Conservation (phyloP, 495 filamentous ascomycete species). For the Hypoxylon rickii region DNA sequence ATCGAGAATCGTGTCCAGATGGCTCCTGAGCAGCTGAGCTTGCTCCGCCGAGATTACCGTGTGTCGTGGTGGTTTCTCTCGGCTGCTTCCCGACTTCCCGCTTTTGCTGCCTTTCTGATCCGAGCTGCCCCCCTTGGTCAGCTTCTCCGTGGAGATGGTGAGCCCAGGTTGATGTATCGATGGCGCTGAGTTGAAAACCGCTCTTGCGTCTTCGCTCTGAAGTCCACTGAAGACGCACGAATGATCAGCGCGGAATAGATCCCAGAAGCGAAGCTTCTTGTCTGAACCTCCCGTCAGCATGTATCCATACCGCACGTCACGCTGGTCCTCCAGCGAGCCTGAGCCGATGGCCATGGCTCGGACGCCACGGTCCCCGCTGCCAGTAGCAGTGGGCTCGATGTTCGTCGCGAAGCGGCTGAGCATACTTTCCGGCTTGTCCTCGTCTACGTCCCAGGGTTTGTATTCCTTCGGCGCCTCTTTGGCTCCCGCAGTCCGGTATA, state of each 20-base stretch:
- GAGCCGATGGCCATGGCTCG: constrained; percentile 61
- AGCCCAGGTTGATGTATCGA: constrained; percentile 72
- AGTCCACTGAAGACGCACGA: constrained; percentile 81
- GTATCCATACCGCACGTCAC: constrained; percentile 66
- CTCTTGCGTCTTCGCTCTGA: constrained; percentile 69
- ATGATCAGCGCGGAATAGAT: constrained; percentile 70
- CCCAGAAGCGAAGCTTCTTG: constrained; percentile 93
- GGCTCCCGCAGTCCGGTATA: constrained; percentile 70
- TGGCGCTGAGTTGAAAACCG: constrained; percentile 57
- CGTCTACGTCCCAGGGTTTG: constrained; percentile 87
- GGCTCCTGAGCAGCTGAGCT: constrained; percentile 80
- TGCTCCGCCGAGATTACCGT: constrained; percentile 91
- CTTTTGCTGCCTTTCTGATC: constrained; percentile 44
- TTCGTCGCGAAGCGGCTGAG: constrained; percentile 82
- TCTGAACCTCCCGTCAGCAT: constrained; percentile 87
- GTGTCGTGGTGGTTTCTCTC: constrained; percentile 63
- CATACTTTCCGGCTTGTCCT: constrained; percentile 86
- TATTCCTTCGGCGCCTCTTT: constrained; percentile 68
- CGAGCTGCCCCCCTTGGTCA: constrained; percentile 51
- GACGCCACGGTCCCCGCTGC: constrained; percentile 60
- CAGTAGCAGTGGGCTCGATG: constrained; percentile 57
- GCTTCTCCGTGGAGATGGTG: constrained; percentile 71
- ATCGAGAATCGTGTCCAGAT: constrained; percentile 88
- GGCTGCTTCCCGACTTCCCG: constrained; percentile 39
- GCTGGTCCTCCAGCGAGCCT: constrained; percentile 59